Base-by-base conservation (phyloP, 768 basidiomycete species). In the Pisolithus microcarpus region DNA sequence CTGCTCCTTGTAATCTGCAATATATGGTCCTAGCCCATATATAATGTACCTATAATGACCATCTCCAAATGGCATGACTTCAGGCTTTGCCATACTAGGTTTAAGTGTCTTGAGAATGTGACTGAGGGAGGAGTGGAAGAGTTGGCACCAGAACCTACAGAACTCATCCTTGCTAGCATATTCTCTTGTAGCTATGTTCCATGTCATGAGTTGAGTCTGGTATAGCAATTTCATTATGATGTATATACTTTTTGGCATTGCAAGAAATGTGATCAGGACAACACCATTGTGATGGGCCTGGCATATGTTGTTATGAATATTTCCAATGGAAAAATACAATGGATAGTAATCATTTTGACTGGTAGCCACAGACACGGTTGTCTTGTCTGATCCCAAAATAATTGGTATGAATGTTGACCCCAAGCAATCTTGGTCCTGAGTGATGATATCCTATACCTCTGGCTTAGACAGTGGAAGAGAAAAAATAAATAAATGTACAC, bases 351-450 rank as follows among this genome's bases (percentile, higher is more conserved):
- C 56, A 16, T 53, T 54, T 4, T 60, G 47, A 0, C 60, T 56
- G 0, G 60, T 61, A 8, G 55, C 57, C 11, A 61, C 52, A 4
- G 58, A 60, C 0, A 61, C 58, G 7, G 57, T 60, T 8, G 60
- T 61, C 47, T 61, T 61, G 50, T 61, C 60, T 24, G 54, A 58
- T 5, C 58, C 60, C 21, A 58, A 46, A 28, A 61, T 52, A 9
- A 55, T 50, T 2, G 57, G 57, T 1, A 57, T 51, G 11, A 56
- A 44, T 36, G 50, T 54, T 1, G 54, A 47, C 0, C 58, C 57
- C 15, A 58, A 49, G 1, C 21, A 23, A 23, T 23, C 21, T 23
- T 23, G 21, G 21, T 23, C 21, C 21, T 23, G 21, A 23, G 21
- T 4, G 4, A 23, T 23, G 21, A 23, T 23, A 23, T 23, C 21